A percentile compares a stretch with the other conserved stretches of the same genome.
These are phyloP conservation scores for Aleurites moluccanus DNA, from an alignment of 441 rosid genomes.

Conservation along the genomic window DNA sequence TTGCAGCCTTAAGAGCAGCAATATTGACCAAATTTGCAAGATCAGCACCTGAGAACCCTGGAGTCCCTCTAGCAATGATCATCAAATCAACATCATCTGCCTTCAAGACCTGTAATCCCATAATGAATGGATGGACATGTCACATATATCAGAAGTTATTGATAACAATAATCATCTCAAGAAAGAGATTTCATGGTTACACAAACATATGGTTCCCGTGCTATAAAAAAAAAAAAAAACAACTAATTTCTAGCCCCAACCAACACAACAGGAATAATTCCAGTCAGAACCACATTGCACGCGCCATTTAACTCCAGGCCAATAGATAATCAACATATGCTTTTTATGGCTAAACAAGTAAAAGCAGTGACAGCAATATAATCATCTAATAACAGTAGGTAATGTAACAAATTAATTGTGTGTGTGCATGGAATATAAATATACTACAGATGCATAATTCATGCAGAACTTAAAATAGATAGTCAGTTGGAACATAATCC, in stretches of 20 bases:
- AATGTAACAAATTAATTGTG: not conserved
- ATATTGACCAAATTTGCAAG: constrained; percentile 84
- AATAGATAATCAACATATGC: not conserved
- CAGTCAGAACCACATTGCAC: constrained; percentile 1
- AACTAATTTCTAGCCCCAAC: not conserved
- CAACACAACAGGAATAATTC: not conserved
- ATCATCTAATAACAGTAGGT: not conserved
- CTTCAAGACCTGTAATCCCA: constrained; percentile 61
- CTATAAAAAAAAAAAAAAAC: not conserved
- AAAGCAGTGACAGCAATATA: not conserved
- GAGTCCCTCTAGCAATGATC: constrained; percentile 94
- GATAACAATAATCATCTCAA: not conserved
- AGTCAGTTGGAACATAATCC: not conserved
- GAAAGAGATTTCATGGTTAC: not conserved
- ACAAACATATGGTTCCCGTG: not conserved
- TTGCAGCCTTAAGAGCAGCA: constrained; percentile 95
- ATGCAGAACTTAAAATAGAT: not conserved
- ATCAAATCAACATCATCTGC: constrained; percentile 88
- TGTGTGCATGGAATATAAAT: not conserved
- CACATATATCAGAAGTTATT: not conserved
- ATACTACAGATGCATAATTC: not conserved
- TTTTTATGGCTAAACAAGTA: not conserved
- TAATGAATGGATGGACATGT: not conserved
- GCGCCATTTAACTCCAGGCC: not conserved
- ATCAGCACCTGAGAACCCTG: constrained; percentile 97